A percentile compares a stretch with the other conserved stretches of the same genome.
phyloP scores from a whole-genome alignment of 2,329 filamentous ascomycete genomes.

The Scedosporium aurantiacum region DNA sequence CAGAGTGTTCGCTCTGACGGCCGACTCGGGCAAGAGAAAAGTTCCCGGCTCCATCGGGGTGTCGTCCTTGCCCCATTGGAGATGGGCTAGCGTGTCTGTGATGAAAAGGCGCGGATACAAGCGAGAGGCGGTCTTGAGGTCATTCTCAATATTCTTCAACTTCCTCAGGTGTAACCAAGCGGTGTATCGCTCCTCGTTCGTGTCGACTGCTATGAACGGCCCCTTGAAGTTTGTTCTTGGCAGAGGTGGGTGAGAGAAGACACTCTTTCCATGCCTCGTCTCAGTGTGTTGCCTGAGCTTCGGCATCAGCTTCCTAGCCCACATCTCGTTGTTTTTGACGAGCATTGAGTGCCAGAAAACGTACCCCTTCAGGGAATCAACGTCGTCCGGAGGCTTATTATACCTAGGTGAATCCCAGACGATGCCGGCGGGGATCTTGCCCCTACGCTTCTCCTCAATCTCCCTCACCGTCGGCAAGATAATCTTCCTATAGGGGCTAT shows the following conservation, averaged over 20 bases:
- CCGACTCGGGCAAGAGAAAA: too few relatives aligned
- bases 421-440: constrained; percentile 2
- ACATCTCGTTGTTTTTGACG: constrained; percentile 12
- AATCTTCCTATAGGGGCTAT: constrained; percentile 25
- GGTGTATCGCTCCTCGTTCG: constrained; percentile 16
- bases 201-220: constrained; percentile 16
- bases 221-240: constrained; percentile 19
- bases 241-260: constrained; percentile 10
- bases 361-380: constrained; percentile 20
- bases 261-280: background rate
- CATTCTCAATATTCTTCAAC: constrained; percentile 11
- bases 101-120: constrained; percentile 20
- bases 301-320: constrained; percentile 15
- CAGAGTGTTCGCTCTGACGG: too few relatives aligned
- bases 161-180: constrained; percentile 15
- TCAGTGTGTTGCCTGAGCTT: constrained; percentile 10
- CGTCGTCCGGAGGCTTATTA: constrained; percentile 5
- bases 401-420: constrained; percentile 9
- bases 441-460: background rate
- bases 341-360: constrained; percentile 18
- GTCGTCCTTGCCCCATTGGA: constrained; percentile 5
- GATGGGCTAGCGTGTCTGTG: constrained; percentile 11
- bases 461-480: background rate
- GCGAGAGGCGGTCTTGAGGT: constrained; percentile 14
- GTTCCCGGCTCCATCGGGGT: too few relatives aligned